Percentiles rank a stretch among this genome's conserved stretches.
Conservation (phyloP, 768 basidiomycete genomes). For the Russula foetens region DNA sequence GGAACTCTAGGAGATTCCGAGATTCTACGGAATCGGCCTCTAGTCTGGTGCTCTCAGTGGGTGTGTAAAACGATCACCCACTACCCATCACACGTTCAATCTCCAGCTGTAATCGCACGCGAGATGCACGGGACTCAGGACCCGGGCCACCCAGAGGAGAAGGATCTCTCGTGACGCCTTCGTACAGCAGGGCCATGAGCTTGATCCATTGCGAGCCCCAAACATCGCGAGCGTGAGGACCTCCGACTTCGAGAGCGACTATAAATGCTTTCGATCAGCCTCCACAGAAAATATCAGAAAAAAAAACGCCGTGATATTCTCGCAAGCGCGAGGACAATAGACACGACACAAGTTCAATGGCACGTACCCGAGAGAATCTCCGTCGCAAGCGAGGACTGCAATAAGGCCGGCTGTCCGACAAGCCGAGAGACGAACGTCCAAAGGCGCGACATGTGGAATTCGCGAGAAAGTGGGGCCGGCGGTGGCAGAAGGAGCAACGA, state of each 20-base stretch:
- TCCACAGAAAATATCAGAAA: not conserved
- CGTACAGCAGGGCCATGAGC: slow-evolving; percentile 55
- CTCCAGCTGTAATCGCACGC: slow-evolving; percentile 54
- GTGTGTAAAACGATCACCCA: slow-evolving; percentile 6
- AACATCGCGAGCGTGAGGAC: slow-evolving; percentile 45
- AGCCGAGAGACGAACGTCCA: slow-evolving; percentile 73
- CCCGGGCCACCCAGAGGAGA: slow-evolving; percentile 31
- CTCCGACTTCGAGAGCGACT: slow-evolving; percentile 71
- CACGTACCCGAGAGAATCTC: slow-evolving; percentile 55
- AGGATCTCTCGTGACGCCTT: slow-evolving; percentile 47
- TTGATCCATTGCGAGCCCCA: slow-evolving; percentile 82
- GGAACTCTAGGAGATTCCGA: slow-evolving; percentile 2
- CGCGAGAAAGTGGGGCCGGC: slow-evolving; percentile 35
- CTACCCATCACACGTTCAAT: slow-evolving; percentile 51
- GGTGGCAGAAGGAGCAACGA: slow-evolving; percentile 43
- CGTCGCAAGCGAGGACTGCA: slow-evolving; percentile 53
- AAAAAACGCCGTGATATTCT: slow-evolving; percentile 1
- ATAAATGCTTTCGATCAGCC: not conserved
- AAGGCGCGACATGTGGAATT: slow-evolving; percentile 54
- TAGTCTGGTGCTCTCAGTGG: no score
- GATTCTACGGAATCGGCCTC: no score
- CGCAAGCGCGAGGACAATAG: not conserved
- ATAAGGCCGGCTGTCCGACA: slow-evolving; percentile 40
- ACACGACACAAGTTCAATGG: not conserved
- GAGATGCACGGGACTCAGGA: slow-evolving; percentile 33